These are phyloP conservation scores for Backusella tarrabulga DNA, from an alignment of 192 early-diverging fungal genomes.

Conservation along the genomic window DNA sequence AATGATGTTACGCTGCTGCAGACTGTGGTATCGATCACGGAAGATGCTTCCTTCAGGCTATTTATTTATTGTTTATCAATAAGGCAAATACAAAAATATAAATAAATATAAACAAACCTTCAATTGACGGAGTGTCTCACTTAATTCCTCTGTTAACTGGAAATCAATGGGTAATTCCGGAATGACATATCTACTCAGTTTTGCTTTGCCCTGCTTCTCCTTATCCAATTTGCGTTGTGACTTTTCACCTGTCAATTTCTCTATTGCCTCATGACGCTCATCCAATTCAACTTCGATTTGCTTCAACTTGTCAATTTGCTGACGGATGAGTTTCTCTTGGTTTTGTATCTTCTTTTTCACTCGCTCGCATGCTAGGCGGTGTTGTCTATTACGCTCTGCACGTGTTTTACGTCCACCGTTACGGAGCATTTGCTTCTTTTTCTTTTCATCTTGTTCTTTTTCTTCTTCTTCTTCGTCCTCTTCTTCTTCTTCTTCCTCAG, in stretches of 20 bases:
- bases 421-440: slow-evolving; percentile 7
- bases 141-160: slow-evolving; percentile 52
- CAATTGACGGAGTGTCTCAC: slow-evolving; percentile 45
- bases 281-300: slow-evolving; percentile 49
- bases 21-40: slow-evolving; percentile 52
- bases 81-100: not conserved
- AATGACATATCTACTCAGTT: slow-evolving; percentile 29
- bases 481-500: slow-evolving; percentile 21
- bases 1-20: slow-evolving; percentile 55
- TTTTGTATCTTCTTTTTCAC: slow-evolving; percentile 36
- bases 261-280: slow-evolving; percentile 33
- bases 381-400: slow-evolving; percentile 55
- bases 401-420: slow-evolving; percentile 41
- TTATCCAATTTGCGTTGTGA: slow-evolving; percentile 36
- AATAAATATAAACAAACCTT: slow-evolving; percentile 24
- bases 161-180: slow-evolving; percentile 37
- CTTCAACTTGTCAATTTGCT: slow-evolving; percentile 50
- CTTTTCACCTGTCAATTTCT: slow-evolving; percentile 31
- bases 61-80: not conserved
- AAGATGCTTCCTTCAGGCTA: slow-evolving; percentile 64
- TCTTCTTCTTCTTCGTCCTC: slow-evolving; percentile 23
- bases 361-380: slow-evolving; percentile 32
- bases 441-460: slow-evolving; percentile 16
- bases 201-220: slow-evolving; percentile 30
- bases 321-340: slow-evolving; percentile 38